Base-by-base conservation (phyloP, 2,329 filamentous ascomycete species). In the Paecilomyces niveus region DNA sequence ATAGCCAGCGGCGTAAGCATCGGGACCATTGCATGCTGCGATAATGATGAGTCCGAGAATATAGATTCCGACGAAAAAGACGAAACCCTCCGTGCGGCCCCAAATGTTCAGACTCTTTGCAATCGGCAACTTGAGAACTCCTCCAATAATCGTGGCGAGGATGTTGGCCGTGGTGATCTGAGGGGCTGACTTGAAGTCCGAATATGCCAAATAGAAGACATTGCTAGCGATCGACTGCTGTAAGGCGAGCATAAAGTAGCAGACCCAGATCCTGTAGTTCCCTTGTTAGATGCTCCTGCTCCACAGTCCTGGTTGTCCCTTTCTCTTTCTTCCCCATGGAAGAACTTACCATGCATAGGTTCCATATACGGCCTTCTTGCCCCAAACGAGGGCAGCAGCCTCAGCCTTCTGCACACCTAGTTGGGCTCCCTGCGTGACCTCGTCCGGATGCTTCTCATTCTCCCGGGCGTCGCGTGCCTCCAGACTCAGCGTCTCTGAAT, bases 61-160 rank as follows among this genome's bases (percentile, higher is more conserved):
- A 67, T 78, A 79, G 57, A 81, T 65, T 1, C 71, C 60, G 0
- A 82, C 68, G 61, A 81, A 82, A 50, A 84, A 56, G 2, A 79
- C 61, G 58, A 85, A 78, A n/a, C 82, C 85, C 65, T 86, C 80
- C 0, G 83, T 78, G 52, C 85, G 83, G 35, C 85, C 85, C 79
- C 82, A 88, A 22, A 85, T 72, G 68, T 88, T 83, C 55, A 88
- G 74, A 3, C 85, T 75, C 67, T 87, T 87, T 57, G 84, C 84
- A 21, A 85, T 75, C 0, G 85, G 81, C n/a, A 88, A 76, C 66
- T 85, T 85, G 53, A 81, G 74, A 33, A 85, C 76, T 24, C 83
- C 85, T 33, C 79, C 80, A 32, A 87, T 80, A 49, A 86, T 72
- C 58, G 72, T 79, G 13, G 82, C 74, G 39, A 87, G 74, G 60